A percentile compares a stretch with the other conserved stretches of the same genome.
phyloP scores from a whole-genome alignment of 331 rosid species.

The Pyrus hybrid region DNA sequence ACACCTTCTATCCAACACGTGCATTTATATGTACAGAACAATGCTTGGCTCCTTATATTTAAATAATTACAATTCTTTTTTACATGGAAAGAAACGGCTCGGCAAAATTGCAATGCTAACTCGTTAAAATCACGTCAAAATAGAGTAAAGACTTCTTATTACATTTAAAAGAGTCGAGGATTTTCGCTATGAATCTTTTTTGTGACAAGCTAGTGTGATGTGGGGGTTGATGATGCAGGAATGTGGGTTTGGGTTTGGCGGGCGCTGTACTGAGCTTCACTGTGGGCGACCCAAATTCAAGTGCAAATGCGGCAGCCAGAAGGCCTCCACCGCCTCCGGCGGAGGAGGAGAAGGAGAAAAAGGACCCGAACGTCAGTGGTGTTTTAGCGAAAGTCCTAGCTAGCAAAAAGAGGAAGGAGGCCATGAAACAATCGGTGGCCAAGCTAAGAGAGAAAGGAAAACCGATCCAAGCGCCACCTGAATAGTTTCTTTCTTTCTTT shows the following conservation, averaged over 20 bases:
- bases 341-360: conserved; percentile 36
- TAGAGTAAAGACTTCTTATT: not conserved
- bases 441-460: conserved; percentile 64
- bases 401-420: conserved; percentile 88
- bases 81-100: not conserved
- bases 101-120: not conserved
- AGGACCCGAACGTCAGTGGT: conserved; percentile 75
- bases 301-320: conserved; percentile 54
- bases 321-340: conserved; percentile 72
- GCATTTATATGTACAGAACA: not conserved
- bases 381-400: conserved; percentile 78
- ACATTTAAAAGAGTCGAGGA: not conserved
- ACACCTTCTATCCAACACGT: not conserved
- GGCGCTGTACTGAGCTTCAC: conserved; percentile 33
- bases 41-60: too few relatives aligned
- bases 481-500: not conserved
- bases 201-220: not conserved
- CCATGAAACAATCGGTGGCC: conserved; percentile 55
- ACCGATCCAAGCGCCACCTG: conserved; percentile 4
- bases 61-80: too few relatives aligned
- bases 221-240: conserved; percentile 29
- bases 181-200: not conserved
- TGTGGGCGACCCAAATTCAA: conserved; percentile 30
- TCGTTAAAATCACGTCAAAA: not conserved
- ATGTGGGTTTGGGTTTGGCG: conserved; percentile 37